phyloP scores from a whole-genome alignment of 1,284 basidiomycete species.

The Melampsora abietis-canadensis region DNA sequence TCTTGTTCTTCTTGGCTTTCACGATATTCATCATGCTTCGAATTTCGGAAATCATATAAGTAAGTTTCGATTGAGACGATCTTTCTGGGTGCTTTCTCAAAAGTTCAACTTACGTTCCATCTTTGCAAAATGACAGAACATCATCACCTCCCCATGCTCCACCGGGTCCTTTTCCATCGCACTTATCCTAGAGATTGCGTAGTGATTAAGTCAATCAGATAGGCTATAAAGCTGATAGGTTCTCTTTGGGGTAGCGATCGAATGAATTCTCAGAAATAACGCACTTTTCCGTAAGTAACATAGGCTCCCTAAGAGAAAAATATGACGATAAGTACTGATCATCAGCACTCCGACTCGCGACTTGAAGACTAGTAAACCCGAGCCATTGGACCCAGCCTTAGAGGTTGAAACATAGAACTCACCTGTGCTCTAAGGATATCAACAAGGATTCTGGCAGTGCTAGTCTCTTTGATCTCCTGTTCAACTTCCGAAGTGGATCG shows the following conservation, averaged over 20 bases:
- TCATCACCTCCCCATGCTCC: constrained; percentile 42
- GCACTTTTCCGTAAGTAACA: constrained; percentile 31
- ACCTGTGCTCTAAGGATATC: constrained; percentile 40
- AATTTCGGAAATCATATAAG: neutral
- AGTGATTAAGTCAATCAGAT: neutral
- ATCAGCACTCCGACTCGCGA: neutral
- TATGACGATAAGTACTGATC: neutral
- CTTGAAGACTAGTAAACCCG: neutral
- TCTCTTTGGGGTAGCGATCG: neutral
- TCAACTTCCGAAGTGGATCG: constrained; percentile 19
- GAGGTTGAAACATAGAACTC: neutral
- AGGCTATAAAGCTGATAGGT: neutral
- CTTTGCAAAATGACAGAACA: constrained; percentile 28
- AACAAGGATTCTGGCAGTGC: constrained; percentile 33
- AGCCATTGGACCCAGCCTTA: no score
- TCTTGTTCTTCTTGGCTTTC: constrained; percentile 37
- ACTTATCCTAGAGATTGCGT: constrained; percentile 21
- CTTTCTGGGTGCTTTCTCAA: neutral
- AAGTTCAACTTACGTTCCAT: constrained; percentile 31
- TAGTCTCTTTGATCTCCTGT: constrained; percentile 33
- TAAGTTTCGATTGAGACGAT: neutral
- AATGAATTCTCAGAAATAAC: neutral
- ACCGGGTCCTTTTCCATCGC: constrained; percentile 32
- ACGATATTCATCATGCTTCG: constrained; percentile 43
- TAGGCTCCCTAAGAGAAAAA: constrained; percentile 14